Evolutionary conservation across 202 grass and related monocot species (phyloP).

Genomic region (Panicum virgatum): DNA sequence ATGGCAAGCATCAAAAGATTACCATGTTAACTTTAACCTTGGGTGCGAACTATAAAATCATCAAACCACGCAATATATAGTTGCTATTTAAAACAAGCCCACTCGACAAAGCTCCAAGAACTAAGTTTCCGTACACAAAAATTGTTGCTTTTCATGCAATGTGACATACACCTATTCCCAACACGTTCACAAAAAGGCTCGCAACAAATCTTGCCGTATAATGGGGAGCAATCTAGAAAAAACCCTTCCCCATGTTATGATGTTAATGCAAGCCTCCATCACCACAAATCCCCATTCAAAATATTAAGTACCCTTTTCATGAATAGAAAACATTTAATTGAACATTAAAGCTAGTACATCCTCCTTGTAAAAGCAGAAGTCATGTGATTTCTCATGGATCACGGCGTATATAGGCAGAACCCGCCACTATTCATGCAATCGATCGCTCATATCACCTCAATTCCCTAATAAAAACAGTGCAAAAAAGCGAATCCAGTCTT

Average conservation of each 20-base stretch:
- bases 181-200: not conserved
- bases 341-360: not conserved
- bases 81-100: not conserved
- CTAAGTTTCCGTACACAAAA: not conserved
- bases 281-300: not conserved
- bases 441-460: not conserved
- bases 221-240: not conserved
- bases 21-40: not conserved
- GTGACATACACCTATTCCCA: not conserved
- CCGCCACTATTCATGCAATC: not conserved
- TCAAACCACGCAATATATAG: not conserved
- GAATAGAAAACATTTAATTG: not conserved
- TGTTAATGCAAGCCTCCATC: not conserved
- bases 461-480: slow-evolving; percentile 23
- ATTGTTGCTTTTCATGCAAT: slow-evolving; percentile 2
- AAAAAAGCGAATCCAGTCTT: not conserved
- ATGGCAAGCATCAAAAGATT: not conserved
- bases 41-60: not conserved
- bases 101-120: not conserved
- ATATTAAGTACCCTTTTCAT: not conserved
- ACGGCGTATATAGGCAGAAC: not conserved
- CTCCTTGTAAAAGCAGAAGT: not conserved
- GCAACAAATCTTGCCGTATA: not conserved
- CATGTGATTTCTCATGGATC: slow-evolving; percentile 25
- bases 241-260: not conserved